A percentile compares a stretch with the other conserved stretches of the same genome.
Conservation (phyloP, 306 rosid genomes). For the Quercus engelmannii region DNA sequence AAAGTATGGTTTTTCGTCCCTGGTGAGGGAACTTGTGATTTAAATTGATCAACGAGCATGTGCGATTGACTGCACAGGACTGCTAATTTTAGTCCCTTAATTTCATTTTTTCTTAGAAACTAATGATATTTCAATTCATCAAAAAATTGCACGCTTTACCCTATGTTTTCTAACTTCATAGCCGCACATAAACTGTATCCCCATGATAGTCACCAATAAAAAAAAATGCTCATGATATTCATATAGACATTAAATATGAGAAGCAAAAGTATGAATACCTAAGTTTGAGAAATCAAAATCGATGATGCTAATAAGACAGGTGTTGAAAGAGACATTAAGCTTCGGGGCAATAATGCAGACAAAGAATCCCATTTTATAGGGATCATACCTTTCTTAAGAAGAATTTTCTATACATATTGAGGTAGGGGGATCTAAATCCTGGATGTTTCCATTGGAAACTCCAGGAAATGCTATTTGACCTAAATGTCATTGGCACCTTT, state of each 20-base stretch:
- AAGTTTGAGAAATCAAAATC: background rate
- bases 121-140: background rate
- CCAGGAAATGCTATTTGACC: no score
- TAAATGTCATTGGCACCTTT: no score
- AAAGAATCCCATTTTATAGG: background rate
- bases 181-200: background rate
- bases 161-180: background rate
- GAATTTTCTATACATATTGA: background rate
- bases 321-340: background rate
- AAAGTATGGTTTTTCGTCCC: background rate
- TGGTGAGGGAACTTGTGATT: background rate
- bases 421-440: no score
- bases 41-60: background rate
- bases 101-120: background rate
- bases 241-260: background rate
- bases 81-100: background rate
- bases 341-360: background rate
- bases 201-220: background rate
- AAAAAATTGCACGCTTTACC: background rate
- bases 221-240: background rate
- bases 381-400: background rate
- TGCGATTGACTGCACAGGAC: background rate
- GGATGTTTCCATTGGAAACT: no score
- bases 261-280: background rate
- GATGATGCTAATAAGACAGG: background rate